A percentile compares a stretch with the other conserved stretches of the same genome.
phyloP scores from a whole-genome alignment of 257 asterid species.

The Solanum chaucha region DNA sequence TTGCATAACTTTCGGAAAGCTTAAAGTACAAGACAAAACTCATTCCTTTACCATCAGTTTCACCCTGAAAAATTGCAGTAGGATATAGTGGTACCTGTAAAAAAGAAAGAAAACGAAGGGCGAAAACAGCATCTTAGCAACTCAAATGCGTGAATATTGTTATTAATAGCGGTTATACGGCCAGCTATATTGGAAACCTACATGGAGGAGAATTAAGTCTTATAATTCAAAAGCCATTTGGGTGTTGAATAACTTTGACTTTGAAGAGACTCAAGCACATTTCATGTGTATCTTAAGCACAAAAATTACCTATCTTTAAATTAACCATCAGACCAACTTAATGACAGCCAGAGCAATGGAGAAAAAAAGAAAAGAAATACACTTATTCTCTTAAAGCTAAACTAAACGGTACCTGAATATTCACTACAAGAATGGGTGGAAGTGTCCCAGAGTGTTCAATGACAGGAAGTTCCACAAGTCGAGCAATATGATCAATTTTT shows the following conservation, averaged over 20 bases:
- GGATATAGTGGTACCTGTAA: constrained; percentile 38
- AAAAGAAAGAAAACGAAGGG: background rate
- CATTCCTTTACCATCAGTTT: constrained; percentile 44
- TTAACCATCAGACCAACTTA: background rate
- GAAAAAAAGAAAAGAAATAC: background rate
- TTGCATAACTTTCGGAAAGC: constrained; percentile 30
- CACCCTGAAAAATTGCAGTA: constrained; percentile 30
- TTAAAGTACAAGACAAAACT: constrained; percentile 37
- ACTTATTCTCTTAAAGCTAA: background rate
- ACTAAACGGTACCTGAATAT: constrained; percentile 58
- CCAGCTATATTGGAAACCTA: background rate
- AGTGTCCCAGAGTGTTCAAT: constrained; percentile 45
- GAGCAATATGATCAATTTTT: constrained; percentile 80
- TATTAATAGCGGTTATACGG: background rate
- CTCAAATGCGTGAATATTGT: background rate
- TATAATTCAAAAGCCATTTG: background rate
- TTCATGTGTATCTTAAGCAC: background rate
- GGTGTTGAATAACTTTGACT: background rate
- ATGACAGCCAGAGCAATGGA: background rate
- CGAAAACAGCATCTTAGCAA: background rate
- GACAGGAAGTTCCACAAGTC: constrained; percentile 67
- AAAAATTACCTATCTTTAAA: background rate
- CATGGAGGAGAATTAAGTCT: constrained; percentile 4
- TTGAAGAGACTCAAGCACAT: constrained; percentile 22
- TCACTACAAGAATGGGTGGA: constrained; percentile 84